Conservation (phyloP, 2,329 filamentous ascomycete species). For the Paraconiothyrium brasiliense region DNA sequence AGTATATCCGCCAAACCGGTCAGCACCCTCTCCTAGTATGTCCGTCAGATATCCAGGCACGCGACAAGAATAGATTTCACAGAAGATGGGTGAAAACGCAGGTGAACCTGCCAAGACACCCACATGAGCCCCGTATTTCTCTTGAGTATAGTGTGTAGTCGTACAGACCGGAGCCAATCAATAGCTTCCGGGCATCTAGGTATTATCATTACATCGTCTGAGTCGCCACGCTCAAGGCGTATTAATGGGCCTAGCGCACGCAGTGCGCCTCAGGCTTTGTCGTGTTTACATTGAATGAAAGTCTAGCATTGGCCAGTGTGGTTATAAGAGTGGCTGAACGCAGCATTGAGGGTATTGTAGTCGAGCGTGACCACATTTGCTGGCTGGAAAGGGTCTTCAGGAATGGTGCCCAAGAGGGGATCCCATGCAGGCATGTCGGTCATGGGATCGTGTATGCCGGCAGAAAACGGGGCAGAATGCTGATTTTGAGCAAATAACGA, state of each 20-base stretch:
- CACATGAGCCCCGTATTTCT: not conserved
- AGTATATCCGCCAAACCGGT: conserved; percentile 7
- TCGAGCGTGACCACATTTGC: conserved; percentile 13
- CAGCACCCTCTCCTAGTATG: not conserved
- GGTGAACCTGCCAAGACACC: not conserved
- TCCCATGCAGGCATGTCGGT: conserved; percentile 13
- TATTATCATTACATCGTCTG: conserved; percentile 12
- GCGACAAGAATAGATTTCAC: not conserved
- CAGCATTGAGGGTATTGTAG: conserved; percentile 5
- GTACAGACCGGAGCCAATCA: conserved; percentile 8
- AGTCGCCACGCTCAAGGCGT: conserved; percentile 16
- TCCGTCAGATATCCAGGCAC: not conserved
- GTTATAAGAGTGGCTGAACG: conserved; percentile 3
- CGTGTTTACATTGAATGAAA: not conserved
- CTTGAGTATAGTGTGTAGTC: conserved; percentile 4
- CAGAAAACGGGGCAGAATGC: not conserved
- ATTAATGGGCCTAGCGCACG: not conserved
- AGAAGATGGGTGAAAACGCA: not conserved
- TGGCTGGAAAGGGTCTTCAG: conserved; percentile 20
- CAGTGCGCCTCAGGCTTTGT: conserved; percentile 11
- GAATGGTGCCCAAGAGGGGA: conserved; percentile 19
- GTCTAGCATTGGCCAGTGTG: not conserved
- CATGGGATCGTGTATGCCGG: conserved; percentile 13
- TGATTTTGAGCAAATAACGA: not conserved
- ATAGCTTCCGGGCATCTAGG: not conserved